Base-by-base conservation (phyloP, 495 filamentous ascomycete species). In the Endocarpon pusillum region DNA sequence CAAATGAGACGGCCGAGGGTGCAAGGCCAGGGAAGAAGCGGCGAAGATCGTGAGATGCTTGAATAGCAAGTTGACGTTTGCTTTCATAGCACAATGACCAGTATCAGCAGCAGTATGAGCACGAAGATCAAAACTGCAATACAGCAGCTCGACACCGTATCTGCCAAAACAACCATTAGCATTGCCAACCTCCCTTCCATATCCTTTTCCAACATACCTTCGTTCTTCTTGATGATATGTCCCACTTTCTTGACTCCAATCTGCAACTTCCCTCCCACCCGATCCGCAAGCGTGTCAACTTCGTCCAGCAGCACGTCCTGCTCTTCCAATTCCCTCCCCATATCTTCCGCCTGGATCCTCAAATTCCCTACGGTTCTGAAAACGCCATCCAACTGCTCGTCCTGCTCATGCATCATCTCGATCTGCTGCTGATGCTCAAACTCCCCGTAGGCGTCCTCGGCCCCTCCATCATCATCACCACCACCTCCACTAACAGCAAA, bases 241-340 rank as follows among this genome's bases (percentile, higher is more conserved):
- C 71, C 71, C 40, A 96, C 66, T 54, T 75, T 84, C 54, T 82
- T 76, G 60, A 94, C 72, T 3, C 91, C 89, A 43, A 66, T 80
- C 55, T 78, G 69, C 46, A 97, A 51, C 52, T 89, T 77, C 9
- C 81, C 81, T 7, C 83, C 83, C 1, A 96, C 84, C 20, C 85
- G 66, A 51, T 93, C 86, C 7, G 78, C 79, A 39, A 93, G 49
- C 3, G 60, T 67, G 59, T 94, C 85, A 33, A 85, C 75, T 35
- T 77, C 72, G 35, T 83, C 75, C 32, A 97, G 61, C 57, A 82
- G 60, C 48, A 81, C 77, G 15, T 60, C 66, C 65, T 97, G 89
- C 53, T 94, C 87, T 53, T 94, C 91, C 31, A 97, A 59, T 57
- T 97, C 89, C 35, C 87, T 60, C 5, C 86, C 86, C 87, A 97